These are phyloP conservation scores for Scedosporium aurantiacum DNA, from an alignment of 2,329 filamentous ascomycete genomes.

Conservation along the genomic window DNA sequence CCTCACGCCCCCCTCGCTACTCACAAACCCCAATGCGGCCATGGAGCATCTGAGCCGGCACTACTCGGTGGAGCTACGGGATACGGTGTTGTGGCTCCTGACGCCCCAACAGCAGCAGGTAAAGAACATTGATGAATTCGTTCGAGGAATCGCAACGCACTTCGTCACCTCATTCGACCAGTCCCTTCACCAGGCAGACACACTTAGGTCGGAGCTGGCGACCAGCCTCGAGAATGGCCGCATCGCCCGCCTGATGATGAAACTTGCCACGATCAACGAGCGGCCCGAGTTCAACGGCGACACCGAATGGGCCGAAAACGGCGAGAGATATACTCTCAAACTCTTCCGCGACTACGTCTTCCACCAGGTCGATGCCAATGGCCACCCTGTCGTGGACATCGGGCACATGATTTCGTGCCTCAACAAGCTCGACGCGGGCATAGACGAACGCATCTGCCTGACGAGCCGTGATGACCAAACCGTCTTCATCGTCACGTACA, in stretches of 20 bases:
- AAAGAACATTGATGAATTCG: constrained; percentile 70
- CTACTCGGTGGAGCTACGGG: constrained; percentile 69
- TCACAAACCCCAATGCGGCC: constrained; percentile 54
- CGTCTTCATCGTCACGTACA: constrained; percentile 78
- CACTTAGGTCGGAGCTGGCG: constrained; percentile 58
- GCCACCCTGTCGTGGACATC: constrained; percentile 72
- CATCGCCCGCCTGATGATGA: constrained; percentile 65
- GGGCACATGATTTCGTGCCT: constrained; percentile 79
- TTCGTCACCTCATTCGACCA: constrained; percentile 66
- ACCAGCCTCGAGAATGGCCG: constrained; percentile 86
- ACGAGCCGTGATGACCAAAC: constrained; percentile 86
- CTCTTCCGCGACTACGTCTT: constrained; percentile 96
- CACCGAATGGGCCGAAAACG: constrained; percentile 77
- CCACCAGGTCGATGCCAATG: constrained; percentile 81
- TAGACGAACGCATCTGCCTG: constrained; percentile 74
- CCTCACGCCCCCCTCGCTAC: constrained; percentile 43
- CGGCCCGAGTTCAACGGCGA: constrained; percentile 75
- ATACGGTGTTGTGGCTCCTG: constrained; percentile 74
- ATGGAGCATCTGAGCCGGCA: constrained; percentile 66
- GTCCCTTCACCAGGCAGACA: constrained; percentile 68
- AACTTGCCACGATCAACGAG: constrained; percentile 82
- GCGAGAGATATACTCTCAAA: constrained; percentile 85
- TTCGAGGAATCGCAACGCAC: constrained; percentile 68
- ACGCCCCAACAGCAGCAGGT: constrained; percentile 47
- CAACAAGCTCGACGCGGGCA: constrained; percentile 86